phyloP scores from a whole-genome alignment of 2,329 filamentous ascomycete species.

The Uncinocarpus reesii region DNA sequence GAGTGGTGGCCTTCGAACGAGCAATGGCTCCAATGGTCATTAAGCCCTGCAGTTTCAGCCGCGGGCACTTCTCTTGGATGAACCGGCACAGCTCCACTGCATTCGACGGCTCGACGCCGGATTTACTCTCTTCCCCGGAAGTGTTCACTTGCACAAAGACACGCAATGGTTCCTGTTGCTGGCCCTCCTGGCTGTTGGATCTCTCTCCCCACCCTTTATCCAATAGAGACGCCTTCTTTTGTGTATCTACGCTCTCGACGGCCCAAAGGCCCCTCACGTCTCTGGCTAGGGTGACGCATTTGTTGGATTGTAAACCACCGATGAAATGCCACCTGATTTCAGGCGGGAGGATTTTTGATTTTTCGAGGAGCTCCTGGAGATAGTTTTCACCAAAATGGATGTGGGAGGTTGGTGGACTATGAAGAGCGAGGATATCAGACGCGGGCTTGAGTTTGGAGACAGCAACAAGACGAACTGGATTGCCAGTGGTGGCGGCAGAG shows the following conservation, averaged over 20 bases:
- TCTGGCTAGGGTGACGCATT: slow-evolving; percentile 74
- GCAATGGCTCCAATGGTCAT: slow-evolving; percentile 99
- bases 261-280: slow-evolving; percentile 82
- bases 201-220: slow-evolving; percentile 61
- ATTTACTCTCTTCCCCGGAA: slow-evolving; percentile 75
- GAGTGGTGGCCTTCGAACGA: slow-evolving; percentile 60
- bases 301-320: slow-evolving; percentile 83
- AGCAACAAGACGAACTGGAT: slow-evolving; percentile 60
- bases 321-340: slow-evolving; percentile 91
- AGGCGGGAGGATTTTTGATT: slow-evolving; percentile 65
- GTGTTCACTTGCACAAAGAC: slow-evolving; percentile 95
- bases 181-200: slow-evolving; percentile 26
- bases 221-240: slow-evolving; percentile 77
- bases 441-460: slow-evolving; percentile 95
- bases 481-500: slow-evolving; percentile 32
- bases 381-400: slow-evolving; percentile 96
- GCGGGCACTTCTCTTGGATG: slow-evolving; percentile 60
- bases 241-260: slow-evolving; percentile 78
- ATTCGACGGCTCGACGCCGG: slow-evolving; percentile 60
- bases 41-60: slow-evolving; percentile 64
- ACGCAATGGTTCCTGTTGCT: slow-evolving; percentile 41
- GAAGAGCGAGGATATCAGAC: slow-evolving; percentile 77
- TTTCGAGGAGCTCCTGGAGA: slow-evolving; percentile 76
- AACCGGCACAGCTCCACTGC: slow-evolving; percentile 57
- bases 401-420: slow-evolving; percentile 51